phyloP scores from a whole-genome alignment of 1,284 basidiomycete species.

The Grifola frondosa region DNA sequence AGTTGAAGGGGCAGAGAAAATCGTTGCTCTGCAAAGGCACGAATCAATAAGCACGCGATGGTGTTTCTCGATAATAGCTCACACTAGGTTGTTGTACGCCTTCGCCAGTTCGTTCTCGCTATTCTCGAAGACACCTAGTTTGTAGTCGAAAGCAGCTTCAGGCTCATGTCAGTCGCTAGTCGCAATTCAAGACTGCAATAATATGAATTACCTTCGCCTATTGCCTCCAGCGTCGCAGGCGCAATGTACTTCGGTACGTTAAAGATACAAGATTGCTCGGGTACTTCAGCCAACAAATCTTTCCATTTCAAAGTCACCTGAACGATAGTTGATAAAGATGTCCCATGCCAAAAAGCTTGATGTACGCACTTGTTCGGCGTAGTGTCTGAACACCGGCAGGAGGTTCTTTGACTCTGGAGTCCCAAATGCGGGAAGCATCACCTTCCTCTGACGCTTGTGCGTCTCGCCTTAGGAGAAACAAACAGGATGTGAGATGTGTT shows the following conservation, averaged over 20 bases:
- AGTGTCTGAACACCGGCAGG: conserved; percentile 48
- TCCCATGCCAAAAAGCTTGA: no score
- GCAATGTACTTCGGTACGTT: conserved; percentile 37
- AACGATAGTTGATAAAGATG: not conserved
- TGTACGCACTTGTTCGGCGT: conserved; percentile 44
- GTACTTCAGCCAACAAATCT: conserved; percentile 34
- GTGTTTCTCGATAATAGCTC: conserved; percentile 2
- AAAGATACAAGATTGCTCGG: conserved; percentile 35
- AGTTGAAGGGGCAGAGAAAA: conserved; percentile 23
- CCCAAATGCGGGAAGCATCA: conserved; percentile 46
- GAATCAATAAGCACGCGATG: not conserved
- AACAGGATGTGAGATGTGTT: not conserved
- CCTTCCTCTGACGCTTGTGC: conserved; percentile 44
- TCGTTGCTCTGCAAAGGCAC: conserved; percentile 12
- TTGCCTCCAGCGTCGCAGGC: conserved; percentile 33
- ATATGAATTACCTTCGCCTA: conserved; percentile 38
- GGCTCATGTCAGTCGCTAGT: conserved; percentile 1
- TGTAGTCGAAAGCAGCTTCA: conserved; percentile 36
- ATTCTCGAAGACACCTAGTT: conserved; percentile 31
- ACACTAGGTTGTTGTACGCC: conserved; percentile 35
- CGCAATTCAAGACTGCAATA: conserved; percentile 26
- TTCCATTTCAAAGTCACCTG: conserved; percentile 49
- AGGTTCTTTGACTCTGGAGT: conserved; percentile 47
- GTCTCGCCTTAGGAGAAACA: conserved; percentile 35
- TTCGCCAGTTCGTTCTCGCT: conserved; percentile 27